Conservation (phyloP, 202 grass and related monocot species). For the Brachypodium distachyon region DNA sequence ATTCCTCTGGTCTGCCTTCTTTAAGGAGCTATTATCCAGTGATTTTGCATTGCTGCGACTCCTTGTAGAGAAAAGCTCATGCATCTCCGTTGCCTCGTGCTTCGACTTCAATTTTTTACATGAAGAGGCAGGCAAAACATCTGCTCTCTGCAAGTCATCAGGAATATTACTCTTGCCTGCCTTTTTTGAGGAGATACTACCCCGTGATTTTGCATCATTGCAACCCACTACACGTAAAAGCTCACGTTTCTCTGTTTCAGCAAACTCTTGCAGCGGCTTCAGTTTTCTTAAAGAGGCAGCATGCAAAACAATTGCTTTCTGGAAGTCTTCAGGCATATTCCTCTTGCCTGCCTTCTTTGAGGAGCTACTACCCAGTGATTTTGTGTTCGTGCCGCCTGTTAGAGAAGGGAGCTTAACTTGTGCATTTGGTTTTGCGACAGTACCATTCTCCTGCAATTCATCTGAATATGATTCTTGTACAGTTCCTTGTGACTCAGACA, state of each 20-base stretch:
- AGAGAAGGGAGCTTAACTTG: conserved; percentile 4
- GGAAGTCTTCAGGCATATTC: neutral
- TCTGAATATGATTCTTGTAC: conserved; percentile 14
- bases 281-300: neutral
- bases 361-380: neutral
- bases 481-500: conserved; percentile 2
- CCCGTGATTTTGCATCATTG: neutral
- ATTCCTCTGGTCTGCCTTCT: neutral
- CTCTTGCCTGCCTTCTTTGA: conserved; percentile 4
- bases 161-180: neutral
- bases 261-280: neutral
- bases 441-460: conserved; percentile 5
- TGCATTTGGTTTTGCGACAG: neutral
- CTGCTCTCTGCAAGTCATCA: neutral
- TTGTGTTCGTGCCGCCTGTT: neutral
- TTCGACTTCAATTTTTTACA: neutral
- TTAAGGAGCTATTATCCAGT: neutral
- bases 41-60: neutral
- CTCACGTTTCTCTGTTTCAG: neutral
- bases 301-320: neutral
- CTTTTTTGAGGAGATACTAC: neutral
- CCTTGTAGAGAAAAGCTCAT: neutral
- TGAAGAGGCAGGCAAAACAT: neutral
- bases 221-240: neutral
- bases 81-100: neutral